Base-by-base conservation (phyloP, 108 stramenopile genomes). In the Nitzschia inconspicua region DNA sequence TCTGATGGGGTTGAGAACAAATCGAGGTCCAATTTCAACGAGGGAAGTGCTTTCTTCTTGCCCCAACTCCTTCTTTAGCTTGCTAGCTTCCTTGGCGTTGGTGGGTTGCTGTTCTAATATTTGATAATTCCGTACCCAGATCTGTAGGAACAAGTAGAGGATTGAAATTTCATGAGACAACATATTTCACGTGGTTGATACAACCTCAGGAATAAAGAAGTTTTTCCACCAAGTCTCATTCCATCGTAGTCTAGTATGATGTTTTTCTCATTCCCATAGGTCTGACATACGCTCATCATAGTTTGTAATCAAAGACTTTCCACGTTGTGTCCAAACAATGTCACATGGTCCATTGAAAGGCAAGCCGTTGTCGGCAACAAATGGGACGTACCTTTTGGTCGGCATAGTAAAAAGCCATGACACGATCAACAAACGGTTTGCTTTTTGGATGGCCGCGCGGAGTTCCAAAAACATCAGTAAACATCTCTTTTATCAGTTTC, bases 41-140 rank as follows among this genome's bases (percentile, higher is more conserved):
- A 99, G 79, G 9, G 90, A 90, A 27, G 95, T 95, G 29, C 75
- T 52, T 48, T 79, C 75, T 56, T 80, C 72, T 75, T 88, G 75
- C 49, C 93, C 81, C 0, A 66, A 72, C 8, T 81, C 59, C 68
- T 91, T 94, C 72, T 87, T 87, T 47, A 83, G 75, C 2, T 52
- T 39, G n/a, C 80, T 73, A 30, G 86, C 88, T 71, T 94, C 89
- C 63, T 83, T 60, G 26, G 88, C 88, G 28, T 81, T 91, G n/a
- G 76, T 60, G 3, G 89, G 77, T 42, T 91, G 69, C 54, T 89
- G 66, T 72, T 99, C 96, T 7, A 97, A 62, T 47, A 99, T 97
- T 76, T 98, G 97, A 63, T 98, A 99, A 66, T 98, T 96, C 23
- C 97, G 83, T 14, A 98, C 95, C 97, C 97, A 99, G 57, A 99